Conservation (phyloP, 305 asterid species). For the Solanum chacoense region DNA sequence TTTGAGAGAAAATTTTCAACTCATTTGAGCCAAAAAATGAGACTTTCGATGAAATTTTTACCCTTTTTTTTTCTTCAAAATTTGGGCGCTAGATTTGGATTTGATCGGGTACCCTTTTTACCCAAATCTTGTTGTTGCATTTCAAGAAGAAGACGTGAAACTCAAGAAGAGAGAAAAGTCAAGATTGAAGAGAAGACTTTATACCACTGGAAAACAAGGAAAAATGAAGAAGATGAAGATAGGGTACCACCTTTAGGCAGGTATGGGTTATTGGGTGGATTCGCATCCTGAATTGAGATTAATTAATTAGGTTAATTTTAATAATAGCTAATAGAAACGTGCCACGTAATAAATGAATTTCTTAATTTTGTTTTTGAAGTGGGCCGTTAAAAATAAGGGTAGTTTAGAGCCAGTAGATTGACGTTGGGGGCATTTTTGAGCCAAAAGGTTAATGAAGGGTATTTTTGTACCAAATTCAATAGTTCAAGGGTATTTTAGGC, state of each 20-base stretch:
- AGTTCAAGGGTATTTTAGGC: neutral
- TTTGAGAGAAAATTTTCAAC: neutral
- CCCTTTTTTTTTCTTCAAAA: neutral
- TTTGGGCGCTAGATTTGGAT: conserved; percentile 63
- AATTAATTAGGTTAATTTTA: neutral
- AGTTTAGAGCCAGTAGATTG: neutral
- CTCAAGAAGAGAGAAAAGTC: conserved; percentile 24
- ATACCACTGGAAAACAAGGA: neutral
- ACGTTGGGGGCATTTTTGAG: neutral
- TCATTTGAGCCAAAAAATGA: conserved; percentile 12
- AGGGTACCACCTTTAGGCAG: neutral
- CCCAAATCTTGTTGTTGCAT: conserved; percentile 62
- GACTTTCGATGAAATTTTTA: conserved; percentile 6
- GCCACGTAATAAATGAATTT: neutral
- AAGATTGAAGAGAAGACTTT: neutral
- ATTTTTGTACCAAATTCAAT: neutral
- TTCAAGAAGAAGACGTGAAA: conserved; percentile 35
- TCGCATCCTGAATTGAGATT: neutral
- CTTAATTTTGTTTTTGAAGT: neutral
- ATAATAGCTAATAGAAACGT: neutral
- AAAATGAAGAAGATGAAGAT: neutral
- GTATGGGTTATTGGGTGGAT: neutral
- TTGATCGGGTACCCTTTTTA: conserved; percentile 39
- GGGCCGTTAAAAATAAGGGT: neutral
- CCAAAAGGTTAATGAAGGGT: neutral